These are phyloP conservation scores for Leccinum imitatum DNA, from an alignment of 768 basidiomycete genomes.

Conservation along the genomic window DNA sequence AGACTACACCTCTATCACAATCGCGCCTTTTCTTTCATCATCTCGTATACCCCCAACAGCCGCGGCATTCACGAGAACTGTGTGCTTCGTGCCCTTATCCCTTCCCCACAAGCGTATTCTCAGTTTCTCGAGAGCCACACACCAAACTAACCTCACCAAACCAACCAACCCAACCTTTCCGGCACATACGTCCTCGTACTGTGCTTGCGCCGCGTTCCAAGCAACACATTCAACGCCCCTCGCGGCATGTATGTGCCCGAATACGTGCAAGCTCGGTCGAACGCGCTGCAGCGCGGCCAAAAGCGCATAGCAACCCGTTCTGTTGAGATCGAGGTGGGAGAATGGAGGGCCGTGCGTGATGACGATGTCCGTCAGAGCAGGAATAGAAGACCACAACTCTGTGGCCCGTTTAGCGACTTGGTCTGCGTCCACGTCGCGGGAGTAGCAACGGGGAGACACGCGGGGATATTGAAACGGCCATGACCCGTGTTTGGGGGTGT, in stretches of 20 bases:
- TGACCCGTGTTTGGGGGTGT: constrained; percentile 9
- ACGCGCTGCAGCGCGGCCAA: constrained; percentile 5
- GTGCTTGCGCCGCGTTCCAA: constrained; percentile 5
- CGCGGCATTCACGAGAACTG: constrained; percentile 9
- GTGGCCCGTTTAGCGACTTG: not conserved
- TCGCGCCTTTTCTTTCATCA: constrained; percentile 9
- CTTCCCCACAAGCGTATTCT: not conserved
- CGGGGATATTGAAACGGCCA: constrained; percentile 15
- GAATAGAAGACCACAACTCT: not conserved
- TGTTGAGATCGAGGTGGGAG: not conserved
- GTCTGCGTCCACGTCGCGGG: not conserved
- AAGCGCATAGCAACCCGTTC: constrained; percentile 7
- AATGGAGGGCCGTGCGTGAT: constrained; percentile 1
- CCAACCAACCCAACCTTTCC: constrained; percentile 1
- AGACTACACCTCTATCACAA: constrained; percentile 3
- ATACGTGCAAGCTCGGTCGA: constrained; percentile 11
- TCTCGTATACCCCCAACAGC: constrained; percentile 7
- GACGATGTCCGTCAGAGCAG: not conserved
- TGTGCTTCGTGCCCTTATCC: not conserved
- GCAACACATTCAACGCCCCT: not conserved
- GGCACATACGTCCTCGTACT: constrained; percentile 10
- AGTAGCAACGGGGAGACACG: not conserved
- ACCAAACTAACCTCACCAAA: constrained; percentile 1
- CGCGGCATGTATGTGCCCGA: constrained; percentile 13
- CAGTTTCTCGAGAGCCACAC: not conserved